These are phyloP conservation scores for Gastrolobium villosum DNA, from an alignment of 306 rosid genomes.

Conservation along the genomic window DNA sequence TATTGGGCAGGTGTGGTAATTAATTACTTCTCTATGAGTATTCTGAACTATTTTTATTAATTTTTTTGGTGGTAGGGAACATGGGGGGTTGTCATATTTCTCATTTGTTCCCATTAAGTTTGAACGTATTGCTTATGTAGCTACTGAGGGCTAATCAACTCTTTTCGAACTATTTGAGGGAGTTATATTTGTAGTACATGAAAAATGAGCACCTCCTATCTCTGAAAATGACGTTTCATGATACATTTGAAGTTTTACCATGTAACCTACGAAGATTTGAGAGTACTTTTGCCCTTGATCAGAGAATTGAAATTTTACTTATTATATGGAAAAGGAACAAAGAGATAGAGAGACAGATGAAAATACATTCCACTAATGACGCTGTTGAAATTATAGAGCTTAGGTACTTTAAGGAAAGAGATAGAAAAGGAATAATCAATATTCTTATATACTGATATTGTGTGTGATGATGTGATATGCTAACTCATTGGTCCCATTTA, in stretches of 20 bases:
- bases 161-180: conserved; percentile 2
- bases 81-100: background rate
- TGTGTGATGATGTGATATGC: background rate
- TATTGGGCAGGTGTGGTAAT: conserved; percentile 78
- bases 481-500: background rate
- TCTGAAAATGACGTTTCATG: conserved; percentile 2
- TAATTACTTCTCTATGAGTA: conserved; percentile 35
- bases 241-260: conserved; percentile 10
- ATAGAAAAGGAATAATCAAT: background rate
- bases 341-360: conserved; percentile 7
- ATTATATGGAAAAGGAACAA: conserved; percentile 12
- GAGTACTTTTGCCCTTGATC: conserved; percentile 23
- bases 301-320: conserved; percentile 3
- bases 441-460: background rate
- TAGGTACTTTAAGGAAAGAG: background rate
- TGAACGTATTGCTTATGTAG: background rate
- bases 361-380: conserved; percentile 15
- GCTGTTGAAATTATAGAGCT: background rate
- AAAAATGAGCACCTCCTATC: conserved; percentile 22
- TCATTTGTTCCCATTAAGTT: conserved; percentile 9
- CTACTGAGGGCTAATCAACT: conserved; percentile 1
- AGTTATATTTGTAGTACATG: background rate
- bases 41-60: background rate
- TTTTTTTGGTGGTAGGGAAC: background rate
- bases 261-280: background rate